Evolutionary conservation across 1,284 basidiomycete genomes (phyloP).

Genomic region (Malassezia nana): DNA sequence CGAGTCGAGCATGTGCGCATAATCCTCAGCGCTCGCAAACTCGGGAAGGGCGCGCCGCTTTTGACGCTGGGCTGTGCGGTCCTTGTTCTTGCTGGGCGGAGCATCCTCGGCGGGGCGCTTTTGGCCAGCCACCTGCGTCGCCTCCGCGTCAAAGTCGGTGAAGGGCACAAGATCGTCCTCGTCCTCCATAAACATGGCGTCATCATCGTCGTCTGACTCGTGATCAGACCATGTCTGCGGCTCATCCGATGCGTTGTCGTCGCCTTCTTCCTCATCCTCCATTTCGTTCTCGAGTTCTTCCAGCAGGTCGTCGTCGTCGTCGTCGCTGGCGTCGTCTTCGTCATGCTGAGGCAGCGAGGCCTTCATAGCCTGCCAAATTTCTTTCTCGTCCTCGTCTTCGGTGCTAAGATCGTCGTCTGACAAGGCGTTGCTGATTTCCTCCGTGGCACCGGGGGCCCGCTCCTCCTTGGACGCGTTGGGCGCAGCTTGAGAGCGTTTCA

Average conservation of each 20-base stretch:
- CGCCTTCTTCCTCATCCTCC: slow-evolving; percentile 9
- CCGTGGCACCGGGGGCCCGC: too few relatives aligned
- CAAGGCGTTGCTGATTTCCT: slow-evolving; percentile 15
- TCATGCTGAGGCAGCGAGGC: slow-evolving; percentile 52
- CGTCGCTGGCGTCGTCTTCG: slow-evolving; percentile 52
- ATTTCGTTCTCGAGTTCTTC: slow-evolving; percentile 19
- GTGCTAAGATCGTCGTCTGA: slow-evolving; percentile 20
- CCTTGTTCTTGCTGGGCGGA: slow-evolving; percentile 30
- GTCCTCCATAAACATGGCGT: slow-evolving; percentile 39
- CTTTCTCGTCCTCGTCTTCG: slow-evolving; percentile 45
- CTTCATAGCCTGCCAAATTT: slow-evolving; percentile 51
- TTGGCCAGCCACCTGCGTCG: slow-evolving; percentile 16
- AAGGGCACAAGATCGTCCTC: slow-evolving; percentile 44
- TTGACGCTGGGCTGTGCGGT: slow-evolving; percentile 59
- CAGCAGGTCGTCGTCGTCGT: slow-evolving; percentile 24
- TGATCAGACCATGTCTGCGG: slow-evolving; percentile 19
- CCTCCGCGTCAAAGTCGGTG: slow-evolving; percentile 20
- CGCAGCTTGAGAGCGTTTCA: slow-evolving; percentile 23
- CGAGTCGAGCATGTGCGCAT: slow-evolving; percentile 66
- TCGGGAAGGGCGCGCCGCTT: slow-evolving; percentile 63
- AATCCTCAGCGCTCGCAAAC: slow-evolving; percentile 91
- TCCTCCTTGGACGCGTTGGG: slow-evolving; percentile 36
- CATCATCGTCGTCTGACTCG: slow-evolving; percentile 24
- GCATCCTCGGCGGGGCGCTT: slow-evolving; percentile 30
- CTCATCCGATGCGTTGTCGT: slow-evolving; percentile 4